Percentiles rank a stretch among this genome's conserved stretches.
phyloP scores from a whole-genome alignment of 148 eudicot genomes.

The Camellia japonica region DNA sequence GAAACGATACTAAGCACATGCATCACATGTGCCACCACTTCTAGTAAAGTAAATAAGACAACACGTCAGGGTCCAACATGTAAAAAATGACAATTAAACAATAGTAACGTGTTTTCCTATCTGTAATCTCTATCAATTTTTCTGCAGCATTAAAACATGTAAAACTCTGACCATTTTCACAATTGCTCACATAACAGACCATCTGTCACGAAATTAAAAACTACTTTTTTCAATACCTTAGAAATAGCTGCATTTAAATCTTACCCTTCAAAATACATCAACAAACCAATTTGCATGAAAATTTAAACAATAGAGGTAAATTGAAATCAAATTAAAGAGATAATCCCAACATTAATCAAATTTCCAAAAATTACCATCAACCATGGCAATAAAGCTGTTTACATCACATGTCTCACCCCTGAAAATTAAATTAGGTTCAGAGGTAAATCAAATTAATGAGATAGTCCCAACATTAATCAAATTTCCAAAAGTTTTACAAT shows the following conservation, averaged over 20 bases:
- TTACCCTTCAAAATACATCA: not conserved
- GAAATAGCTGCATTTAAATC: not conserved
- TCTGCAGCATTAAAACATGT: not conserved
- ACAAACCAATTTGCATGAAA: not conserved
- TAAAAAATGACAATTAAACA: not conserved
- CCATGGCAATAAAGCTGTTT: not conserved
- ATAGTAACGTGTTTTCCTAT: not conserved
- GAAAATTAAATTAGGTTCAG: not conserved
- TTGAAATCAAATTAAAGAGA: not conserved
- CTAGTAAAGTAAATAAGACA: not conserved
- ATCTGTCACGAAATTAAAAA: not conserved
- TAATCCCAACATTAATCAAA: not conserved
- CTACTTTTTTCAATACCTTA: not conserved
- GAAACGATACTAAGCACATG: too few relatives aligned
- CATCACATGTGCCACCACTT: too few relatives aligned
- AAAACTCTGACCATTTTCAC: not conserved
- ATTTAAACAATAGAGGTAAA: not conserved
- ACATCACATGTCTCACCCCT: not conserved
- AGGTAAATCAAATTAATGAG: too few relatives aligned
- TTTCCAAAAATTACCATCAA: not conserved
- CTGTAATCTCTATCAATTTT: not conserved
- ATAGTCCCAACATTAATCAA: not conserved
- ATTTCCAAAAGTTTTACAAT: not conserved
- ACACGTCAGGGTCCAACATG: not conserved
- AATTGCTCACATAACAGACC: not conserved